These are phyloP conservation scores for Boletus pseudo-olivaceus DNA, from an alignment of 768 basidiomycete genomes.

Conservation along the genomic window DNA sequence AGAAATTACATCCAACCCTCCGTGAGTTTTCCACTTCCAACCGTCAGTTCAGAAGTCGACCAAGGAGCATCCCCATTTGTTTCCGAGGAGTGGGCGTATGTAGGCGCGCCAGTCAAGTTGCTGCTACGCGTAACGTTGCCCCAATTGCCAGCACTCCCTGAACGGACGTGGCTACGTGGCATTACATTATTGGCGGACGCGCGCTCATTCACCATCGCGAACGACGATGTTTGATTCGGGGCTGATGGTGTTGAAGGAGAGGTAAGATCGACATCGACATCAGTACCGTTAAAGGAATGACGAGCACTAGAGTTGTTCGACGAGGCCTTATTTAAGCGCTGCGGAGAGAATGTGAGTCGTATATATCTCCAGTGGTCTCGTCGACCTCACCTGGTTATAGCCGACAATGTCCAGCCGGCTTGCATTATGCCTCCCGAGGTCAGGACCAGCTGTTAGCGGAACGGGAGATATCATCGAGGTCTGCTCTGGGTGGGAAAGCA, in stretches of 20 bases:
- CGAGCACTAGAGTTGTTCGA: constrained; percentile 50
- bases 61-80: constrained; percentile 55
- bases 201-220: constrained; percentile 38
- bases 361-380: constrained; percentile 1
- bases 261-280: constrained; percentile 56
- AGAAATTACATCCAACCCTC: constrained; percentile 45
- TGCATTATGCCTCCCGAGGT: constrained; percentile 73
- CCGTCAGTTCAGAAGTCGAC: constrained; percentile 50
- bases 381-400: constrained; percentile 55
- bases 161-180: constrained; percentile 65
- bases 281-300: constrained; percentile 75
- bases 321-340: constrained; percentile 49
- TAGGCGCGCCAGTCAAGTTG: constrained; percentile 45
- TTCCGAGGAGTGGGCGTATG: constrained; percentile 56
- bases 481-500: constrained; percentile 56
- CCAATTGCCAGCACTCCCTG: constrained; percentile 83
- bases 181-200: constrained; percentile 30
- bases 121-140: constrained; percentile 55
- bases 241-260: constrained; percentile 53
- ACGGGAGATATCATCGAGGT: constrained; percentile 65
- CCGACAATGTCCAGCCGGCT: constrained; percentile 72
- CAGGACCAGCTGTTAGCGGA: constrained; percentile 82
- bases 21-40: constrained; percentile 49
- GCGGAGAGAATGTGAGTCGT: constrained; percentile 24
- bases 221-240: constrained; percentile 40